Evolutionary conservation across 2,329 filamentous ascomycete species (phyloP), one percentile per base, ranked within the genome.

Genomic region (Aspergillus ibericus): DNA sequence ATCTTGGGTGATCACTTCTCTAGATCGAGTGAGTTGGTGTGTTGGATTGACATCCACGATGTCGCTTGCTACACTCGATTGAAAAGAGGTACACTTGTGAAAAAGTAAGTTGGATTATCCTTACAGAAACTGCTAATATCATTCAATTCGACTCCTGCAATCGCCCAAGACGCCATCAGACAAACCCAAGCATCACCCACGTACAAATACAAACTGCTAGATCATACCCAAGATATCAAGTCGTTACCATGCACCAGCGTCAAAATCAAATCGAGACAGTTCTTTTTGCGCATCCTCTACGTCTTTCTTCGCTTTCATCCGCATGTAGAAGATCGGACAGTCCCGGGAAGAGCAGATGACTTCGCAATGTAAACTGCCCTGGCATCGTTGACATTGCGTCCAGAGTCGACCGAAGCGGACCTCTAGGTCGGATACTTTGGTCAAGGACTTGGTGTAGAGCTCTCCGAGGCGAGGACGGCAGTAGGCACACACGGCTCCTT

Each of bases 291-390:
- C 89, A 78, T 99, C 95, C 76, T 98, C 93, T 38, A 98, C 88
- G 74, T 99, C 95, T 82, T 99, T 99, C 84, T 97, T 96, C 32
- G 93, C 93, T 83, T 99, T 99, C 95, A 99, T 99, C 4, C 95
- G 88, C 95, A 99, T 99, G 76, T 99, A 99, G 77, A 99, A 99
- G 70, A 99, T 99, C 1, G 95, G 95, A 73, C 95, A 99, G 80
- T 99, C 95, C 75, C 92, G 90, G 74, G 89, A 93, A 63, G 89
- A 93, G 80, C 95, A 99, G 67, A 99, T 98, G 55, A 99, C 96
- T 76, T 99, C 95, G 75, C 92, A 95, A 78, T 99, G 95, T 84
- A 99, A 90, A 79, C 92, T 97, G 55, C 93, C 95, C 79, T 99
- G 95, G 75, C 95, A 99, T 42, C 95, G 84, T 80, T 99, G 95